Evolutionary conservation across 192 early-diverging fungal species (phyloP), one percentile per base, ranked within the genome.

Genomic region (Obelidium mucronatum): DNA sequence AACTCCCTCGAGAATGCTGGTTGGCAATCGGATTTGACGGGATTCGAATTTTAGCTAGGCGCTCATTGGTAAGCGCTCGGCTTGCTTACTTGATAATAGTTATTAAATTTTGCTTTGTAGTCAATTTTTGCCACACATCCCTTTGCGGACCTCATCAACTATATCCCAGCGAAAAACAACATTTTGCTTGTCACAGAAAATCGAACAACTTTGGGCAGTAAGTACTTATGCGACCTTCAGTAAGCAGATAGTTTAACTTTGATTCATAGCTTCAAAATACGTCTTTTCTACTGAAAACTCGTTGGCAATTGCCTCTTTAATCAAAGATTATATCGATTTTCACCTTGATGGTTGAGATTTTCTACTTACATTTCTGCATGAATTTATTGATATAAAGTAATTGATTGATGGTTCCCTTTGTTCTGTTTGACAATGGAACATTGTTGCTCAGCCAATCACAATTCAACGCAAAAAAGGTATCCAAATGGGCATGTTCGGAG

Each of bases 1-100:
- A 79, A 39, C 70, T 86, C 6, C 82, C 85, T 5, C 71, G 77
- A 3, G 75, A 75, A 39, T 86, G 85, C 63, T 86, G 82, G 85
- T 44, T 86, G 37, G 82, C 83, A 5, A 74, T 86, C 31, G 77
- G 72, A 19, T 58, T 64, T 17, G 60, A 58, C 31, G 80, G 81
- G 13, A 68, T 86, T 33, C 80, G 82, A 40, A 84, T 86, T 54
- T 42, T 86, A 17, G 75, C 80, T 3, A 76, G 75, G 44, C 54
- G 80, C 22, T 67, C 78, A 40, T 77, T 76, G 77, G 82, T 85
- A 62, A 3, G 66, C 13, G 71, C 65, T 28, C 34, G 31, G 48
- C 13, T 26, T 13, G 22, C 2, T 2, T 60, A 13, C 5, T 24
- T 19, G 2, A 2, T 1, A 19, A 30, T 15, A n/a, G 22, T n/a